Base-by-base conservation (phyloP, 2,329 filamentous ascomycete species). In the Onygenales sp. region DNA sequence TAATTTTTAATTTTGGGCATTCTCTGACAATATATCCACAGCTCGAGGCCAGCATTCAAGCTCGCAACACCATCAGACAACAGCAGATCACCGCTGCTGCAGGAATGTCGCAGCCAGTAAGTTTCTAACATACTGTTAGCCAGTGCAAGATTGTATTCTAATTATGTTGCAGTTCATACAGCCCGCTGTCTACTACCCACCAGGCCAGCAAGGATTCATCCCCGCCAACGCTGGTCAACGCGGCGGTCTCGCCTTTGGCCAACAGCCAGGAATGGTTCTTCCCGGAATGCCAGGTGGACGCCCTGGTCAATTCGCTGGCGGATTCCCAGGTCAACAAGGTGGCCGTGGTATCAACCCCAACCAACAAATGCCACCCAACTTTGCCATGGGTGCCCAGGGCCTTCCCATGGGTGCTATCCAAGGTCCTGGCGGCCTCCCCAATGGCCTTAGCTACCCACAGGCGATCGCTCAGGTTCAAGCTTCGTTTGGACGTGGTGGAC, bases 41-140 rank as follows among this genome's bases (percentile, higher is more conserved):
- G 80, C 89, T 98, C 64, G 93, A 98, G 80, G 92, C 92, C 66
- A 96, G 89, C 75, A 98, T 98, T 74, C 93, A 97, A 78, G 92
- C 93, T 73, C 90, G 93, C 74, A 97, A 97, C 81, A 92, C 95
- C 74, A 85, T 96, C 69, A 87, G 93, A 68, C 93, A 97, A 85
- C 93, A 97, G 79, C 93, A 98, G 76, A 89, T 90, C 62, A 90
- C 91, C 61, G 89, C 91, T 61, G 87, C 87, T 61, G 89, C 87
- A 52, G 90, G 89, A 66, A 89, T 95, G 81, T 86, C 88, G 62
- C 87, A 80, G 60, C 76, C 78, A 63, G 69, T 71, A 63, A 58
- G 65, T 63, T 27, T 41, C 9, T 17, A 44, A 51, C 7, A 46
- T 47, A 56, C 64, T 58, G 64, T 38, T 7, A 27, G 38, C 17